Base-by-base conservation (phyloP, 73 alveolate genomes). In the Paramecium caudatum region DNA sequence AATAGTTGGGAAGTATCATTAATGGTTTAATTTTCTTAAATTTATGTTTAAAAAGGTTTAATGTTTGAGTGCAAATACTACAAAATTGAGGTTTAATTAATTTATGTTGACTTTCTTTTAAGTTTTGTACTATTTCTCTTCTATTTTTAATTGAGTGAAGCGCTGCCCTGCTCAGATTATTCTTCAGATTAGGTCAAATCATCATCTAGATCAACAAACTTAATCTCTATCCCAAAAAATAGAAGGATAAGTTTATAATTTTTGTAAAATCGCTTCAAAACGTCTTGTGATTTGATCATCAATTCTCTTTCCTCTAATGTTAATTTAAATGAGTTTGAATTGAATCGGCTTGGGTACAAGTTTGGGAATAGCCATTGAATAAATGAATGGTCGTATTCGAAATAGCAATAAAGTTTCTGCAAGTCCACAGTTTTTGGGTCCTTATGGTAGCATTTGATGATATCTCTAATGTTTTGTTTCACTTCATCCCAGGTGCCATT, bases 331-430 rank as follows among this genome's bases (percentile, higher is more conserved):
- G 69, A 74, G 15, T 74, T 43, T 19, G 43, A 15, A 23, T 74
- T 74, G 12, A 74, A 74, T 19, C 3, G 16, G 43, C 88, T 74
- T 39, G 43, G 25, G 43, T 27, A 74, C 36, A 74, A 74, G 69
- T 74, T 74, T 15, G 88, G 88, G n/a, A 74, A 74, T 47, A 74
- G 36, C 88, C 88, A 74, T 74, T 74, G 32, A 27, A 74, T 43
- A 45, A 37, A 74, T 19, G 88, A 30, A 15, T 74, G 88, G 43
- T 74, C 88, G 32, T 74, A 43, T 27, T 74, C 88, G 12, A 74
- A 47, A 74, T 74, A 10, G 17, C 19, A 12, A 74, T 74, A 74
- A 47, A 74, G 43, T 55, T 17, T 27, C 12, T 55, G 23, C 23
- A 55, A 17, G 30, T 49, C 70, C 9, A 27, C 80, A 5, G 30